These are phyloP conservation scores for Solanum chmielewskii DNA, from an alignment of 257 asterid genomes.

Conservation along the genomic window DNA sequence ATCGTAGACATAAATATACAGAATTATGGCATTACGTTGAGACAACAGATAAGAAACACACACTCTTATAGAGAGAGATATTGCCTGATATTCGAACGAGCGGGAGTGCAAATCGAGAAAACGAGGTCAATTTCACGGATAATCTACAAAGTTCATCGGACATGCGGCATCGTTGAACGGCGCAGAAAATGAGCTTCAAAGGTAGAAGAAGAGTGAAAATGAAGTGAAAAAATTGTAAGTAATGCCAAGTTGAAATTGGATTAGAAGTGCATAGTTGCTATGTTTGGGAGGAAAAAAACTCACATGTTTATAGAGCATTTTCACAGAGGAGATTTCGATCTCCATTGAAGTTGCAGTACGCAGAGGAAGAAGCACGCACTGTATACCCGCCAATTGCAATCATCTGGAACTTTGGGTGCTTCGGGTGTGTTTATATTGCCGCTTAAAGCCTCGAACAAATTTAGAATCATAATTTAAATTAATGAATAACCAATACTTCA, in stretches of 20 bases:
- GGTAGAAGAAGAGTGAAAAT: background rate
- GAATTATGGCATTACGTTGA: background rate
- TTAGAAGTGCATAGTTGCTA: background rate
- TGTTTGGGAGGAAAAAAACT: background rate
- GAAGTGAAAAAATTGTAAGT: too few species aligned
- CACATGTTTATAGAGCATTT: constrained; percentile 45
- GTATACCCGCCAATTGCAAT: background rate
- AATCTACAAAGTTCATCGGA: constrained; percentile 62
- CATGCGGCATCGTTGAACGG: constrained; percentile 70
- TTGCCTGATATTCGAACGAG: constrained; percentile 57
- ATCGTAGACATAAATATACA: background rate
- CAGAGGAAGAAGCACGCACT: background rate
- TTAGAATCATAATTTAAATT: background rate
- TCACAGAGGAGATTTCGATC: constrained; percentile 32
- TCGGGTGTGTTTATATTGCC: background rate
- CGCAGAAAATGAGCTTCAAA: constrained; percentile 59
- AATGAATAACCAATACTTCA: background rate
- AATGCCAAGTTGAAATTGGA: background rate
- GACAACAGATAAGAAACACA: background rate
- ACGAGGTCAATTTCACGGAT: constrained; percentile 39
- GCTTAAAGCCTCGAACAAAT: background rate
- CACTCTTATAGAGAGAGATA: background rate
- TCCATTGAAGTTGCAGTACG: constrained; percentile 20
- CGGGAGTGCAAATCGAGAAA: constrained; percentile 17
- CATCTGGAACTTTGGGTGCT: background rate